Percentiles rank a stretch among this genome's conserved stretches.
Conservation (phyloP, 1,139 yeast genomes). For the Blastobotrys capitulatus region DNA sequence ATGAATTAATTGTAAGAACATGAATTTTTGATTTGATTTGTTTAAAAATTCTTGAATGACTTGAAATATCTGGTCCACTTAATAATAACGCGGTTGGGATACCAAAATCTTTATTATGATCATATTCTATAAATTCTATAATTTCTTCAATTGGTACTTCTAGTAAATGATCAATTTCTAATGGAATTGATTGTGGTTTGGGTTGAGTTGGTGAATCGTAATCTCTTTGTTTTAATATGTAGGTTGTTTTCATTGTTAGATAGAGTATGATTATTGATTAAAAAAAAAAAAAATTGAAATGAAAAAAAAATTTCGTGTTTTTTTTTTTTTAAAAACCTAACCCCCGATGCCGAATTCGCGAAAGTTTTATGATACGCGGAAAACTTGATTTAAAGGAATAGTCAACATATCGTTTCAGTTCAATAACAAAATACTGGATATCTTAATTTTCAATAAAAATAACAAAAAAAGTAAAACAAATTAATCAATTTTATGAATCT, state of each 20-base stretch:
- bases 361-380: too few relatives aligned
- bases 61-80: conserved; percentile 35
- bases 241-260: not conserved
- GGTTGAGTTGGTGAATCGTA: not conserved
- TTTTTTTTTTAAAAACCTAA: too few relatives aligned
- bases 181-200: not conserved
- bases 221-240: not conserved
- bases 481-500: conserved; percentile 22
- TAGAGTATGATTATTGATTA: too few relatives aligned
- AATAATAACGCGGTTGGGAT: conserved; percentile 29
- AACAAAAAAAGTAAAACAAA: too few relatives aligned
- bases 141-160: conserved; percentile 11
- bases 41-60: conserved; percentile 29
- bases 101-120: conserved; percentile 18
- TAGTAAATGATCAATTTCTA: conserved; percentile 20
- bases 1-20: conserved; percentile 29
- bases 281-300: too few relatives aligned
- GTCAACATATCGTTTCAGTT: too few relatives aligned
- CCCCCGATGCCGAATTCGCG: too few relatives aligned
- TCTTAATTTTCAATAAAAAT: too few relatives aligned
- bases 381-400: too few relatives aligned
- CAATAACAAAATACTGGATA: too few relatives aligned
- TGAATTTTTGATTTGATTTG: conserved; percentile 25
- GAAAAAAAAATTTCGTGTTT: too few relatives aligned
- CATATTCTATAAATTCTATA: not conserved